Evolutionary conservation across 2,329 filamentous ascomycete genomes (phyloP).

Genomic region (Botryosphaeria dothidea): DNA sequence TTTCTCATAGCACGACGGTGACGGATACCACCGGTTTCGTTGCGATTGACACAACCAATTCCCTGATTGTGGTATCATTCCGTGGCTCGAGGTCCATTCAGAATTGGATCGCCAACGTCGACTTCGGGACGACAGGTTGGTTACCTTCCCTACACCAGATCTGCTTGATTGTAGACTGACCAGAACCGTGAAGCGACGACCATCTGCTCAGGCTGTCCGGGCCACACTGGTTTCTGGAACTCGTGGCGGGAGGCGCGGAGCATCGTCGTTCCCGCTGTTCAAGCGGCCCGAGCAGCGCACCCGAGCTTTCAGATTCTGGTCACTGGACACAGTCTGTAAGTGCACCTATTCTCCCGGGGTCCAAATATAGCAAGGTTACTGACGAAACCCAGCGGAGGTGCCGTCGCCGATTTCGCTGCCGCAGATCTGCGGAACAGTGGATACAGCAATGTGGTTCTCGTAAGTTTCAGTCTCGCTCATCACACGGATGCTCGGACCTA

Average conservation of each 20-base stretch:
- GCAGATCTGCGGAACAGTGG: constrained; percentile 56
- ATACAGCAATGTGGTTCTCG: constrained; percentile 50
- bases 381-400: constrained; percentile 49
- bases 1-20: constrained; percentile 20
- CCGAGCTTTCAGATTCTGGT: constrained; percentile 57
- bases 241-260: constrained; percentile 58
- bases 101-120: constrained; percentile 63
- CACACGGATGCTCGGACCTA: not conserved
- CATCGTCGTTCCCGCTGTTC: constrained; percentile 48
- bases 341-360: constrained; percentile 37
- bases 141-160: not conserved
- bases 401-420: constrained; percentile 62
- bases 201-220: constrained; percentile 49
- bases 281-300: constrained; percentile 46
- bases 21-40: constrained; percentile 48
- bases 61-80: constrained; percentile 61
- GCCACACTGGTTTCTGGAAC: constrained; percentile 61
- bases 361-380: not conserved
- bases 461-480: constrained; percentile 17
- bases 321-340: constrained; percentile 64
- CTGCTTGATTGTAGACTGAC: not conserved
- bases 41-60: constrained; percentile 47
- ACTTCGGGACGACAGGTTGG: constrained; percentile 41
- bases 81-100: constrained; percentile 59
- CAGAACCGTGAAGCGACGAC: constrained; percentile 30